A percentile compares a stretch with the other conserved stretches of the same genome.
These are phyloP conservation scores for Ilyonectria mors-panacis DNA, from an alignment of 2,329 filamentous ascomycete genomes.

Conservation along the genomic window DNA sequence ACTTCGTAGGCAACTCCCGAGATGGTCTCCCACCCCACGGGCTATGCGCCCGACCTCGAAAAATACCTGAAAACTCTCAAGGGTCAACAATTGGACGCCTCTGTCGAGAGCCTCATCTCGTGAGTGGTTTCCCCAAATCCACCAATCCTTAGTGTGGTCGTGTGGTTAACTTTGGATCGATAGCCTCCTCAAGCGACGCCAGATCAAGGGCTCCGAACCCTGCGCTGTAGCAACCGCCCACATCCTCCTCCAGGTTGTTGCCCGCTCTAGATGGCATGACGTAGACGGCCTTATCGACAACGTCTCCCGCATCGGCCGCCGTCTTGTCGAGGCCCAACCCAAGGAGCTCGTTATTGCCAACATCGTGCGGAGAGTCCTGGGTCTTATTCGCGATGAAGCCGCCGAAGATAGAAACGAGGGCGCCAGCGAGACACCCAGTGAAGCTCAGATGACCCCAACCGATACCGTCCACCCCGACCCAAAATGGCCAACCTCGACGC, in stretches of 20 bases:
- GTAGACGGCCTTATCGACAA: slow-evolving; percentile 84
- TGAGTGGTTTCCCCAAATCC: slow-evolving; percentile 60
- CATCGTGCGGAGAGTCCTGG: slow-evolving; percentile 90
- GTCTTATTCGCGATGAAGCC: slow-evolving; percentile 91
- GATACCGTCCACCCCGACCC: slow-evolving; percentile 54
- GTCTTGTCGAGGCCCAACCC: slow-evolving; percentile 86
- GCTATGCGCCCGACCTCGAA: slow-evolving; percentile 78
- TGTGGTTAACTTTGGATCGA: slow-evolving; percentile 11
- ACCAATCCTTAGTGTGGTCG: not conserved
- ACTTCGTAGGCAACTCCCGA: slow-evolving; percentile 34
- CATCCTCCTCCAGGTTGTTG: slow-evolving; percentile 88
- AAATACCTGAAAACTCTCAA: slow-evolving; percentile 87
- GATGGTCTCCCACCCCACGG: slow-evolving; percentile 55
- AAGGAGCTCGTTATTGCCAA: slow-evolving; percentile 95
- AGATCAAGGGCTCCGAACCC: slow-evolving; percentile 88
- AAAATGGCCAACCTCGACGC: slow-evolving; percentile 52
- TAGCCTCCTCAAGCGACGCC: slow-evolving; percentile 89
- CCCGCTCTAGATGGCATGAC: slow-evolving; percentile 83
- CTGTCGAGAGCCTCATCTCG: slow-evolving; percentile 88
- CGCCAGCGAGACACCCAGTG: slow-evolving; percentile 72
- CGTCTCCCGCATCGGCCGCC: slow-evolving; percentile 83
- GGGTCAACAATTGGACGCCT: slow-evolving; percentile 81
- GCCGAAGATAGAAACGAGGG: slow-evolving; percentile 82
- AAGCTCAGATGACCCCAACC: slow-evolving; percentile 58
- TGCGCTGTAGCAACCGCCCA: slow-evolving; percentile 94